Base-by-base conservation (phyloP, 2,329 filamentous ascomycete genomes). In the Claviceps digitariae region DNA sequence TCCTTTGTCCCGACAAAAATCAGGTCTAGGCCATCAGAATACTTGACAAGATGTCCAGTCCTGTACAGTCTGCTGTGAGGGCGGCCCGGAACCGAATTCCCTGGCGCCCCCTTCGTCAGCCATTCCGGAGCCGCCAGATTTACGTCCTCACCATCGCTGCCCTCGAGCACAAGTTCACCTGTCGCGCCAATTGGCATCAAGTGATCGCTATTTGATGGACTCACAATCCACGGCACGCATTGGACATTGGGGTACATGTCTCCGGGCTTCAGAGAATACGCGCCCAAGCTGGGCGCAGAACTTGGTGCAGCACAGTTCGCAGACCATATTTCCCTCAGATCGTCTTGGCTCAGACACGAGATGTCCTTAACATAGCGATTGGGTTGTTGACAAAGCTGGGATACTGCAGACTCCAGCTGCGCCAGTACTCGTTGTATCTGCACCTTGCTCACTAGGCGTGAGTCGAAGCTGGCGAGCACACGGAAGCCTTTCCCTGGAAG, bases 391-490 rank as follows among this genome's bases (percentile, higher is more conserved):
- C 76, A 74, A 36, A 84, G 69, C 41, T 75, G 69, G 23, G 70
- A 68, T 0, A 74, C 71, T 8, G 78, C 72, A 2, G 69, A 67
- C 23, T 73, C 73, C 13, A 84, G 70, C 48, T 78, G 74, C 20
- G 13, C 31, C 20, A 46, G 41, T 9, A 53, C 40, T 20, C 47
- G 36, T 17, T 31, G 38, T 46, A 53, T 44, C 20, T 53, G 46
- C 23, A 1, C 13, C 52, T 44, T 21, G 10, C 47, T 45, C 27
- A 50, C 23, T 4, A 53, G 25, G 12, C 36, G 25, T 31, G 52
- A 53, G 40, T 48, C 52, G n/a, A 49, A 53, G 36, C 40, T 38
- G 8, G 40, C 20, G 5, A 44, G 23, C 15, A 50, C 36, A 13
- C 52, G 52, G 13, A 53, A 34, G 15, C 47, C 46, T 15, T 21